These are phyloP conservation scores for Diaporthe citri DNA, from an alignment of 2,329 filamentous ascomycete species.

Conservation along the genomic window DNA sequence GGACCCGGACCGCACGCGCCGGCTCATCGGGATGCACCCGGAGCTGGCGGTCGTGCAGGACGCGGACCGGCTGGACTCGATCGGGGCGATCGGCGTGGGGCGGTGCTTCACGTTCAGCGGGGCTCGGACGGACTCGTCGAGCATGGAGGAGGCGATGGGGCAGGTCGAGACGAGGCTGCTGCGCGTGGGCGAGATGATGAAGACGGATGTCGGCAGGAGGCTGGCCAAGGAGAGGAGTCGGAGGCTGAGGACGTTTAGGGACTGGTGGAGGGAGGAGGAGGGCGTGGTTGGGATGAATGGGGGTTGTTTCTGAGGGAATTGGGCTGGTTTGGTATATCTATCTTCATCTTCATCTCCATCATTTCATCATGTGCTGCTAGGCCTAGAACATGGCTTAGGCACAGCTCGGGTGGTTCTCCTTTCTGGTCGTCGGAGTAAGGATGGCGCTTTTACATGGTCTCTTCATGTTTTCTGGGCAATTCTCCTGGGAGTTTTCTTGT, in stretches of 20 bases:
- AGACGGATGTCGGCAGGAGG: slow-evolving; percentile 67
- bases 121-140: slow-evolving; percentile 63
- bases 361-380: not conserved
- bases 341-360: not conserved
- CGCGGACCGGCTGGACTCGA: slow-evolving; percentile 90
- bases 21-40: slow-evolving; percentile 74
- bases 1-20: slow-evolving; percentile 70
- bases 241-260: slow-evolving; percentile 64
- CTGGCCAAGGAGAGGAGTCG: slow-evolving; percentile 67
- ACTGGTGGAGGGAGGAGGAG: slow-evolving; percentile 70
- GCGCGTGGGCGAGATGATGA: slow-evolving; percentile 73
- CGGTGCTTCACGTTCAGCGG: slow-evolving; percentile 83
- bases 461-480: not conserved
- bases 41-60: slow-evolving; percentile 91
- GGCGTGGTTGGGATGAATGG: slow-evolving; percentile 28
- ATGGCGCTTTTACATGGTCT: not conserved
- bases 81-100: slow-evolving; percentile 88
- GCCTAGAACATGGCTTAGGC: not conserved
- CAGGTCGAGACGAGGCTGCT: slow-evolving; percentile 85
- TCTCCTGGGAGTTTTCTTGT: not conserved
- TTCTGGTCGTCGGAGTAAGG: not conserved
- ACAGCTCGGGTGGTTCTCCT: too few species aligned
- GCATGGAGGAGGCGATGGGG: slow-evolving; percentile 74
- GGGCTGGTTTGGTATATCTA: not conserved
- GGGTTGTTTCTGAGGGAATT: slow-evolving; percentile 23